These are phyloP conservation scores for Chlorella vulgaris DNA, from an alignment of 139 green algal species.

Conservation along the genomic window DNA sequence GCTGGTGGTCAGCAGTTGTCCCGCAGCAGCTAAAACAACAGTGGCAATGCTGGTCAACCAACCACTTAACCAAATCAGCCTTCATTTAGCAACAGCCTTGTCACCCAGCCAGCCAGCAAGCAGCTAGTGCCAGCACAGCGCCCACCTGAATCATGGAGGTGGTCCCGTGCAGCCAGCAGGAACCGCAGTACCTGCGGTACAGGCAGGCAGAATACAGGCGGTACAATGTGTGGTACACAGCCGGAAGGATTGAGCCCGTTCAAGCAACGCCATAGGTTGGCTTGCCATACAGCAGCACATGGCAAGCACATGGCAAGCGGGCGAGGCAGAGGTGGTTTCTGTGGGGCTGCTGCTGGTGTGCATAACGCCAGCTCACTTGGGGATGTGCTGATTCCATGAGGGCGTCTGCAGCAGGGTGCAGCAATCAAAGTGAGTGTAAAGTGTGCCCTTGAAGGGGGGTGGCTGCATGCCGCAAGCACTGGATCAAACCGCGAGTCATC, in stretches of 20 bases:
- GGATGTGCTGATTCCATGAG: constrained; percentile 54
- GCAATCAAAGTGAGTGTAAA: not conserved
- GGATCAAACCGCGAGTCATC: too few species aligned
- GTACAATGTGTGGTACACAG: not conserved
- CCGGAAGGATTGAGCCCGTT: not conserved
- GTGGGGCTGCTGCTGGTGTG: too few species aligned
- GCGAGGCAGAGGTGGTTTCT: too few species aligned
- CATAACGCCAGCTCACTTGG: not conserved
- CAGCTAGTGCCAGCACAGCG: not conserved
- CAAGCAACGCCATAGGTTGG: too few species aligned
- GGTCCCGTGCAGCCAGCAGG: constrained; percentile 66
- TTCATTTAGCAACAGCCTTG: too few species aligned
- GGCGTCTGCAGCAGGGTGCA: constrained; percentile 22
- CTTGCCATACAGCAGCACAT: not conserved
- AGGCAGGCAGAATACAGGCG: not conserved
- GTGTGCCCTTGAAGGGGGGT: too few species aligned
- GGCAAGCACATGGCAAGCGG: too few species aligned
- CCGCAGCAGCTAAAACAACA: too few species aligned
- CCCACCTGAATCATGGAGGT: constrained; percentile 49
- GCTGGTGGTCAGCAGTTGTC: not conserved
- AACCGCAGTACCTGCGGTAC: constrained; percentile 64
- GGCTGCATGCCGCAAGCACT: too few species aligned
- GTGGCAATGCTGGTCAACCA: too few species aligned
- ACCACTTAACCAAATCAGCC: not conserved
- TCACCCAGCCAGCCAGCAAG: not conserved